Evolutionary conservation across 306 rosid species (phyloP).

Genomic region (Cicer cuneatum): DNA sequence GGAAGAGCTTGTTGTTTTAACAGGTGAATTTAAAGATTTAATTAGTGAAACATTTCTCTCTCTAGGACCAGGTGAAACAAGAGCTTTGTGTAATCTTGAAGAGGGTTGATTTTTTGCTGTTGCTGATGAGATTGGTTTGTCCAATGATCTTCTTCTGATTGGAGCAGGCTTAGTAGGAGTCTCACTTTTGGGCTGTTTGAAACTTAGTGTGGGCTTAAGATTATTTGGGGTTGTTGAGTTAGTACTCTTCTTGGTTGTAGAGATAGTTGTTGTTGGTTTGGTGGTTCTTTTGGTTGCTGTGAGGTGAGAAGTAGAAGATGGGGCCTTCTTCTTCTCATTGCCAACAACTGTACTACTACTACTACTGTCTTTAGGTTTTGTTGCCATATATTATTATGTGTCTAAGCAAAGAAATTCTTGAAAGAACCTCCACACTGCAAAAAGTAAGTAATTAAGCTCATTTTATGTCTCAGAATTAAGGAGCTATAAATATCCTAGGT

Average conservation of each 20-base stretch:
- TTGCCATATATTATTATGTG: conserved; percentile 62
- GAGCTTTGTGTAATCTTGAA: conserved; percentile 60
- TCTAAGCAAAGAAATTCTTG: conserved; percentile 25
- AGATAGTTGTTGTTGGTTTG: conserved; percentile 39
- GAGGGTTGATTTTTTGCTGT: conserved; percentile 48
- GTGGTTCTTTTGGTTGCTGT: conserved; percentile 48
- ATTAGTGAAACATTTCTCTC: conserved; percentile 37
- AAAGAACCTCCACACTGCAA: conserved; percentile 29
- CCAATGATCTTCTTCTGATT: conserved; percentile 81
- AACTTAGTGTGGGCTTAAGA: conserved; percentile 64
- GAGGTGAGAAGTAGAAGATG: conserved; percentile 46
- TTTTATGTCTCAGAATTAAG: not conserved
- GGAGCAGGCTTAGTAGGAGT: conserved; percentile 36
- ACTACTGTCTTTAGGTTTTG: conserved; percentile 54
- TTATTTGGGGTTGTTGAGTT: conserved; percentile 61
- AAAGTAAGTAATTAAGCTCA: not conserved
- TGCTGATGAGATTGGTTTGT: conserved; percentile 59
- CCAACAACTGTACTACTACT: conserved; percentile 9
- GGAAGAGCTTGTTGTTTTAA: conserved; percentile 17
- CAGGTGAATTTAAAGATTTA: conserved; percentile 33
- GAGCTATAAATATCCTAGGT: too few species aligned
- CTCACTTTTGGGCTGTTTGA: conserved; percentile 40
- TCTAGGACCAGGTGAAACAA: conserved; percentile 63
- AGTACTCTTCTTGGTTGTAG: conserved; percentile 32
- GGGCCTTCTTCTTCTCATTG: conserved; percentile 62